Evolutionary conservation across 2,329 filamentous ascomycete species (phyloP), one percentile per base, ranked within the genome.

Genomic region (Beauveria sp.): DNA sequence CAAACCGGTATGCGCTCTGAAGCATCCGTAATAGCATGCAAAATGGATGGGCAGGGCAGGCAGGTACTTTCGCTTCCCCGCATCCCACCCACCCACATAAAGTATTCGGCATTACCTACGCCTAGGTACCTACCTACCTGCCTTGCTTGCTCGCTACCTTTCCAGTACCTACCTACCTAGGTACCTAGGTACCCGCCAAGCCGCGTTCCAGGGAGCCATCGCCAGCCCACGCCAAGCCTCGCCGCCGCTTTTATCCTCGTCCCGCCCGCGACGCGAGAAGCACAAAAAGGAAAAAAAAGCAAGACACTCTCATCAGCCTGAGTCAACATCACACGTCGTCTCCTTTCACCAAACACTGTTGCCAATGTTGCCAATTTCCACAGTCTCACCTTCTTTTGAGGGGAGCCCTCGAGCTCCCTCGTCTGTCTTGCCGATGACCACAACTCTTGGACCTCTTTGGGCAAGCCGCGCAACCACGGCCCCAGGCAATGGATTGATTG

Each of bases 291-390:
- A 24, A 30, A 56, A 54, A 26, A 50, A 58, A 58, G 56, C 56
- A 58, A 58, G 56, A 58, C 56, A 58, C 47, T 24, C 30, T 51
- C 22, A 54, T 60, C 43, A 47, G n/a, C 24, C 51, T 54, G 58
- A 60, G 58, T 60, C 58, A 60, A 60, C 46, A 47, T 47, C 22
- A n/a, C 42, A 20, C 46, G 26, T 46, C 22, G 42, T 24, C 24
- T 20, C 40, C 38, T 5, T 18, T 58, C n/a, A 42, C 30, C 22
- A 26, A 34, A 43, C 47, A 45, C 46, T 47, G 47, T 38, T 54
- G 58, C 50, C 50, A 60, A 60, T 47, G 47, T 38, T 54, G 58
- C 50, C 50, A 60, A 60, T 60, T 60, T 60, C 58, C 58, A 55
- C 58, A 38, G 58, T 60, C 58, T 60, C 58, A 60, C 40, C n/a